These are phyloP conservation scores for Butyriboletus loyo DNA, from an alignment of 768 basidiomycete genomes.

Conservation along the genomic window DNA sequence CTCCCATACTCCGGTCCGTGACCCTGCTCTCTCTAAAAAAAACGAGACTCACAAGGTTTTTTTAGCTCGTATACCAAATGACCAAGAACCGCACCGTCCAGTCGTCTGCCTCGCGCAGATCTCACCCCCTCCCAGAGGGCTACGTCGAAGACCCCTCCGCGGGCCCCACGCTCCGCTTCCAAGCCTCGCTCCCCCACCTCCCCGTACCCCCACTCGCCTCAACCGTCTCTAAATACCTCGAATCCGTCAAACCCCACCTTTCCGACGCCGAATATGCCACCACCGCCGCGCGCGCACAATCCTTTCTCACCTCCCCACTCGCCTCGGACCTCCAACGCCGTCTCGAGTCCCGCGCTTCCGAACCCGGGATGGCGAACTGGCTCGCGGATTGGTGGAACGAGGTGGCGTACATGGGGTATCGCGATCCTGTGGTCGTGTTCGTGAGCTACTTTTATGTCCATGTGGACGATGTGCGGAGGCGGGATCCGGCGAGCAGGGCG, in stretches of 20 bases:
- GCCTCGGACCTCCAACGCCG: constrained; percentile 74
- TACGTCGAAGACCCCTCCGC: constrained; percentile 56
- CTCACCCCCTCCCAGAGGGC: constrained; percentile 39
- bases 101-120: constrained; percentile 14
- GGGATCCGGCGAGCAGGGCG: constrained; percentile 65
- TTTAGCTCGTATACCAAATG: constrained; percentile 22
- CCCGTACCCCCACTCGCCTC: constrained; percentile 84
- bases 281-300: constrained; percentile 56
- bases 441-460: constrained; percentile 97
- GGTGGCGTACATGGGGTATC: constrained; percentile 79
- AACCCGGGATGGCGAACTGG: constrained; percentile 69
- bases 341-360: constrained; percentile 68
- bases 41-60: not conserved
- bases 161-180: constrained; percentile 69
- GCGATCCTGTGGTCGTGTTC: constrained; percentile 87
- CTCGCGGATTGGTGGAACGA: constrained; percentile 99
- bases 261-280: constrained; percentile 56
- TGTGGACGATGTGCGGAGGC: constrained; percentile 54
- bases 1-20: constrained; percentile 5
- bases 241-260: constrained; percentile 76
- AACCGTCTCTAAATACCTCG: constrained; percentile 86
- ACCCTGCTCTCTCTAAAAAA: not conserved
- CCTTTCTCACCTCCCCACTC: constrained; percentile 68
- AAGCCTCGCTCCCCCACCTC: constrained; percentile 68
- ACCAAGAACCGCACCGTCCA: constrained; percentile 31